Evolutionary conservation across 2,329 filamentous ascomycete species (phyloP).

Genomic region (Exophiala viscosa): DNA sequence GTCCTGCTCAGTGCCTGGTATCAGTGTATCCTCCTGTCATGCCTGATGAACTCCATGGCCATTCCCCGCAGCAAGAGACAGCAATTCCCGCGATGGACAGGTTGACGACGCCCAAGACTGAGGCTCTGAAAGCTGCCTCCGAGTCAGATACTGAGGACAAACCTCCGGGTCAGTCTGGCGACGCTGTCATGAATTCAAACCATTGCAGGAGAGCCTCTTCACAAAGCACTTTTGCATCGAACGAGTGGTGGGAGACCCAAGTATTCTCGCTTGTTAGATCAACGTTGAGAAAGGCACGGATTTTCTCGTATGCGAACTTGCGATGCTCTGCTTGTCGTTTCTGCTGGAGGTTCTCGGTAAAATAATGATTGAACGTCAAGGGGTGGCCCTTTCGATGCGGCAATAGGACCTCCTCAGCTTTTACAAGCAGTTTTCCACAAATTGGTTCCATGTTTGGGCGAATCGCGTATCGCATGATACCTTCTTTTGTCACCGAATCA

Average conservation of each 20-base stretch:
- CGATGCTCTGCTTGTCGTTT: constrained; percentile 7
- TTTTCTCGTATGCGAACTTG: constrained; percentile 3
- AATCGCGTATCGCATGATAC: constrained; percentile 25
- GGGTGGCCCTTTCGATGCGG: constrained; percentile 41
- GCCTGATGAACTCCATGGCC: too few species aligned
- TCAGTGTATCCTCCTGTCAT: constrained; percentile 24
- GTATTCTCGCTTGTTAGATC: not conserved
- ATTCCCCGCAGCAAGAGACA: too few species aligned
- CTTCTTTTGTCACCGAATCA: constrained; percentile 26
- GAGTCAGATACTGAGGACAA: too few species aligned
- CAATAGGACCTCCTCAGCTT: constrained; percentile 45
- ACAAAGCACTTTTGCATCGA: constrained; percentile 23
- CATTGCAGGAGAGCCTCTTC: not conserved
- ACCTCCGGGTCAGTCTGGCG: too few species aligned
- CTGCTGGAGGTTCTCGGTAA: constrained; percentile 35
- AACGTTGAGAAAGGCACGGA: constrained; percentile 2
- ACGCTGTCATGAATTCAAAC: too few species aligned
- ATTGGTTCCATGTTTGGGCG: constrained; percentile 27
- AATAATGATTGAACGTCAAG: constrained; percentile 39
- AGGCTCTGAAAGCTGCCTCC: too few species aligned
- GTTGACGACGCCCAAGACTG: too few species aligned
- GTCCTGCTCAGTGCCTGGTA: constrained; percentile 21
- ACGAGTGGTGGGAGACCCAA: not conserved
- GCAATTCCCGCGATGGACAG: too few species aligned
- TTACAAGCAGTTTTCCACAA: constrained; percentile 34